Evolutionary conservation across 805 yeast species (phyloP), one percentile per base, ranked within the genome.

Genomic region (Nakazawaea populi): DNA sequence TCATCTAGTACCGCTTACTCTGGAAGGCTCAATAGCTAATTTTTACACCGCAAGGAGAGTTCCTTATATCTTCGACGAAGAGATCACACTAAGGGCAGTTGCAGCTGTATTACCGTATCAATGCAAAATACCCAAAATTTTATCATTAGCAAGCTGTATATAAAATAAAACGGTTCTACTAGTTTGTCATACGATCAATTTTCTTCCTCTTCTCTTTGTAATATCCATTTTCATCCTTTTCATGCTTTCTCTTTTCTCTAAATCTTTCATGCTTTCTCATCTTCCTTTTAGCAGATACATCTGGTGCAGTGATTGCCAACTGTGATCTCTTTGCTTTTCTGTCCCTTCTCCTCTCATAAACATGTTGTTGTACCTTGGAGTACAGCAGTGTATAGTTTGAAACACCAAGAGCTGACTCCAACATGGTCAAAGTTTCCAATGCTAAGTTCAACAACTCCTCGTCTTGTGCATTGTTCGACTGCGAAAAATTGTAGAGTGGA

Each of bases 251-350:
- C 73, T 85, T 87, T 55, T 87, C 94, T 64, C 91, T 81, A 31
- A 79, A 76, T 58, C 84, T 78, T 38, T 75, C 80, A 69, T 91
- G 95, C 65, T 87, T 88, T 67, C 75, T 84, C 60, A 88, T 61
- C 69, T 86, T 88, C 65, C 87, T 80, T 56, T 76, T 78, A 1
- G 96, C 94, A n/a, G 89, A 84, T 41, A 78, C 68, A 12, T 86
- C 96, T 0, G 98, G 98, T 4, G 85, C 87, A 24, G 75, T 77
- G 9, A 91, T 74, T 3, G 89, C 86, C 62, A 89, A 69, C 52
- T 86, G 83, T 0, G 96, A 86, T 52, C 90, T 75, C 61, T 83
- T 85, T 0, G 87, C 77, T 62, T 76, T 82, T 67, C 97, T 80
- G 46, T 89, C 95, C 52, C 77, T 76, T 60, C 97, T 79, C 65